A percentile compares a stretch with the other conserved stretches of the same genome.
Conservation (phyloP, 257 asterid species). For the Echites panduratus region DNA sequence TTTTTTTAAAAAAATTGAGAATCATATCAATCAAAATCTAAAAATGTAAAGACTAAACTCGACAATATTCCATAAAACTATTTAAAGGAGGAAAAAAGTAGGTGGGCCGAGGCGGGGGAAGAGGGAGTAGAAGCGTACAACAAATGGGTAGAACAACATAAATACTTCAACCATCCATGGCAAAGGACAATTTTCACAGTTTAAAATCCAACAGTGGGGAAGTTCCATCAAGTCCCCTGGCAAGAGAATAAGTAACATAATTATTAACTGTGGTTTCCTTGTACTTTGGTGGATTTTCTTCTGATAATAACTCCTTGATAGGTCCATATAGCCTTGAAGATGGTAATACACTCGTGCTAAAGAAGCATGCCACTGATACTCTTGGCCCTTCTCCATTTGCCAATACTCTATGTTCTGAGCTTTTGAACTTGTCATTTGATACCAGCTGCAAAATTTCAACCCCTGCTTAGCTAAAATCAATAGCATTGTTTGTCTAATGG, state of each 20-base stretch:
- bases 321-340: constrained; percentile 13
- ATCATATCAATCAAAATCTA: too few relatives aligned
- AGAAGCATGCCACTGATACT: constrained; percentile 20
- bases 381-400: constrained; percentile 7
- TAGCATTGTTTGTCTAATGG: not conserved
- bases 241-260: not conserved
- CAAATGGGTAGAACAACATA: too few relatives aligned
- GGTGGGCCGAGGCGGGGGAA: too few relatives aligned
- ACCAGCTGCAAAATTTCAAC: constrained; percentile 10
- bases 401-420: constrained; percentile 16
- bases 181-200: not conserved
- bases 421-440: constrained; percentile 18
- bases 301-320: constrained; percentile 12
- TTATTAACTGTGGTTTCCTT: constrained; percentile 11
- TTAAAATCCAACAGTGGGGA: constrained; percentile 10
- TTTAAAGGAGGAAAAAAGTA: too few relatives aligned
- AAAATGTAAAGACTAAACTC: too few relatives aligned
- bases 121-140: too few relatives aligned
- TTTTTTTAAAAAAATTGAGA: too few relatives aligned
- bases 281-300: constrained; percentile 14
- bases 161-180: not conserved
- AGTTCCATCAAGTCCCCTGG: constrained; percentile 17
- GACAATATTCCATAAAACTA: too few relatives aligned
- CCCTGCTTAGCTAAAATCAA: not conserved
- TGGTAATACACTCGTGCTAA: constrained; percentile 6